phyloP scores from a whole-genome alignment of 106 monocot species.

The Dendrobium catenatum region DNA sequence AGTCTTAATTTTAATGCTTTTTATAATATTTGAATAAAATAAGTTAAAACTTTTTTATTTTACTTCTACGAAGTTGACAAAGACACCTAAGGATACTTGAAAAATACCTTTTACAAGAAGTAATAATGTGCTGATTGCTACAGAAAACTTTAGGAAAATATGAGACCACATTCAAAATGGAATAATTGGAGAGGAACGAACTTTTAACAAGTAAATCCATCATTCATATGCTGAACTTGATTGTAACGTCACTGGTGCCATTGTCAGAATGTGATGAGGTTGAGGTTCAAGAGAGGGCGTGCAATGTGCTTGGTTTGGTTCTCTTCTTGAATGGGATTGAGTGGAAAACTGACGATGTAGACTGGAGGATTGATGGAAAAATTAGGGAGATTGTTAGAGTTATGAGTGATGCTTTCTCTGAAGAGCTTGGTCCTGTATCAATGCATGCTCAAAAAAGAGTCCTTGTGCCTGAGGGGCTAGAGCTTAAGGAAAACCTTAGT shows the following conservation, averaged over 20 bases:
- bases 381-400: constrained; percentile 27
- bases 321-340: constrained; percentile 28
- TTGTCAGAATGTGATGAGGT: constrained; percentile 55
- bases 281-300: constrained; percentile 66
- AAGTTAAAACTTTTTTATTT: too few relatives aligned
- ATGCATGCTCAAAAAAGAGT: constrained; percentile 46
- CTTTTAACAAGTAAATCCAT: constrained; percentile 31
- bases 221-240: constrained; percentile 37
- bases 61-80: too few relatives aligned
- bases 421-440: constrained; percentile 70
- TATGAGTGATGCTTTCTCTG: constrained; percentile 41
- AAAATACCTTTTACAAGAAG: too few relatives aligned
- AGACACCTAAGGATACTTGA: too few relatives aligned
- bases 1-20: too few relatives aligned
- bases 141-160: too few relatives aligned
- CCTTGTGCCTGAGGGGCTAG: constrained; percentile 52
- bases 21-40: too few relatives aligned
- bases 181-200: constrained; percentile 18
- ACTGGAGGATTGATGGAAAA: constrained; percentile 13
- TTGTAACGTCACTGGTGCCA: constrained; percentile 50
- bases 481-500: constrained; percentile 66
- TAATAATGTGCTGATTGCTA: too few relatives aligned
- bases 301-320: constrained; percentile 70
- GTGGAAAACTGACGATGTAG: constrained; percentile 21
- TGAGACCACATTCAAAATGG: neutral